phyloP scores from a whole-genome alignment of 2,329 filamentous ascomycete genomes.

The Arthrinium phaeospermum region DNA sequence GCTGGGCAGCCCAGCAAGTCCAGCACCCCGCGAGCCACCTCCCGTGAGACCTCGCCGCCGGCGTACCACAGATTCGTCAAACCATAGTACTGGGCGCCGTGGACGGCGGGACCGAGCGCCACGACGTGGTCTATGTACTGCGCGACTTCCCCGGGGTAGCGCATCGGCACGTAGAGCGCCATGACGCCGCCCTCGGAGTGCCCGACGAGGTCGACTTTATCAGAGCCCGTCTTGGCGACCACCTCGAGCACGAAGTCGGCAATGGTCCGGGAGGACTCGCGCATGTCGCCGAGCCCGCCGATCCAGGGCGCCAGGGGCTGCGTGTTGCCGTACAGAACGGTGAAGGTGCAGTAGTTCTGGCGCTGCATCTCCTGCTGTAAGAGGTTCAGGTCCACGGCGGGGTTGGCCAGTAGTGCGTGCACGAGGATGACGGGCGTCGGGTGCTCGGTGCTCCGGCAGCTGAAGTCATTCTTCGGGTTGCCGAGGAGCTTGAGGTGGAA shows the following conservation, averaged over 20 bases:
- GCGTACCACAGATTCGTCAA: slow-evolving; percentile 37
- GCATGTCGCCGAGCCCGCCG: slow-evolving; percentile 45
- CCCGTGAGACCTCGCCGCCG: slow-evolving; percentile 32
- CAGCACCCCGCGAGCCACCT: slow-evolving; percentile 28
- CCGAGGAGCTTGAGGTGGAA: not conserved
- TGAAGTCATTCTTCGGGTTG: slow-evolving; percentile 30
- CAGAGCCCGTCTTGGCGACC: slow-evolving; percentile 39
- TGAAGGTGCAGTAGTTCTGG: slow-evolving; percentile 49
- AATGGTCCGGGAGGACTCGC: slow-evolving; percentile 45
- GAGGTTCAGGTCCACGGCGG: slow-evolving; percentile 34
- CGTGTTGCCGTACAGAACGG: slow-evolving; percentile 45
- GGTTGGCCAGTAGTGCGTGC: slow-evolving; percentile 43
- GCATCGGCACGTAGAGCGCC: slow-evolving; percentile 39
- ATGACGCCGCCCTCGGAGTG: slow-evolving; percentile 51
- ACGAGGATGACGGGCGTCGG: slow-evolving; percentile 52
- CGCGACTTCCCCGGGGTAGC: slow-evolving; percentile 32
- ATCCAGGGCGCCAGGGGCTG: slow-evolving; percentile 43
- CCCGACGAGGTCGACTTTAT: slow-evolving; percentile 47
- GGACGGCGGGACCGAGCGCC: slow-evolving; percentile 33
- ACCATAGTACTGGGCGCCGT: slow-evolving; percentile 36
- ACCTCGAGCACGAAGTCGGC: slow-evolving; percentile 46
- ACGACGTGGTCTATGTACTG: slow-evolving; percentile 34
- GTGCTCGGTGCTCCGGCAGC: slow-evolving; percentile 28
- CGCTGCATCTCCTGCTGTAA: slow-evolving; percentile 34
- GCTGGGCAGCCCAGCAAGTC: slow-evolving; percentile 33